Conservation (phyloP, 768 basidiomycete species). For the Russula lepida region DNA sequence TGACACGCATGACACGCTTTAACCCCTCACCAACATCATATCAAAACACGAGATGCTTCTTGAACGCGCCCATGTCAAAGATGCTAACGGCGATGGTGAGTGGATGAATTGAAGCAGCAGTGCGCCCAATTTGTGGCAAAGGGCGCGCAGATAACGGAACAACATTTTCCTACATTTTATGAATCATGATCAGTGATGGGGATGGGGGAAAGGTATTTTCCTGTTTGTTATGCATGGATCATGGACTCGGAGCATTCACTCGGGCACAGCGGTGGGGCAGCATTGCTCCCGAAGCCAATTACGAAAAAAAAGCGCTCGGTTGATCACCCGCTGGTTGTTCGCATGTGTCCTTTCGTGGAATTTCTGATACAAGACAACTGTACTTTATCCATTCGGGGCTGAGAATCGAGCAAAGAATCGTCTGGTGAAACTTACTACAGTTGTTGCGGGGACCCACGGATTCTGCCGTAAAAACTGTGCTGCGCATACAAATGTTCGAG, state of each 20-base stretch:
- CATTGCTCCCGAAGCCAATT: not conserved
- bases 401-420: not conserved
- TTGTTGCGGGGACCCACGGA: not conserved
- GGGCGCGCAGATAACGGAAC: not conserved
- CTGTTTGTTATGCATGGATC: not conserved
- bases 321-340: not conserved
- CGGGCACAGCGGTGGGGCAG: not conserved
- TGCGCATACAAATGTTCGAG: too few relatives aligned
- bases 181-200: not conserved
- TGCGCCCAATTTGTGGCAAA: not conserved
- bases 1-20: not conserved
- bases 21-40: not conserved
- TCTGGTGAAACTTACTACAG: not conserved
- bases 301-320: not conserved
- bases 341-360: not conserved
- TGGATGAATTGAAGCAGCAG: not conserved
- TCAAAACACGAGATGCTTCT: not conserved
- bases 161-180: not conserved
- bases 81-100: not conserved
- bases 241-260: not conserved
- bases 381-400: not conserved
- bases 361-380: not conserved
- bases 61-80: not conserved
- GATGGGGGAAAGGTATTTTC: not conserved
- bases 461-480: not conserved